Conservation (phyloP, 306 rosid genomes). For the Prunus mira region DNA sequence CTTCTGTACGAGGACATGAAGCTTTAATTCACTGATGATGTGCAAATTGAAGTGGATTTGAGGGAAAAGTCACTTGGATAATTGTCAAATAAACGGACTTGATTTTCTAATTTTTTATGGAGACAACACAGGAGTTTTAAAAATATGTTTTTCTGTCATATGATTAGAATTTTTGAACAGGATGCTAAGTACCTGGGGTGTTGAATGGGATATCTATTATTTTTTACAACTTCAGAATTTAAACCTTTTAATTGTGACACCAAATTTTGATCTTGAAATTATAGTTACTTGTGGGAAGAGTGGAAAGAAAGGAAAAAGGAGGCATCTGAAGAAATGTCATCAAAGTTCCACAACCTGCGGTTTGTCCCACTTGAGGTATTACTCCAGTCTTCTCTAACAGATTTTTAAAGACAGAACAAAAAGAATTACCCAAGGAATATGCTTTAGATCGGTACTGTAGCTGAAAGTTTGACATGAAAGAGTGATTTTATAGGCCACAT, state of each 20-base stretch:
- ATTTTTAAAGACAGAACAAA: not conserved
- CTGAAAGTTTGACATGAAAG: not conserved
- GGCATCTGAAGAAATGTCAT: constrained; percentile 52
- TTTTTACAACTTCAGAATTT: constrained; percentile 10
- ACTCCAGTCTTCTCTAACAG: not conserved
- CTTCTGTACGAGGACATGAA: not conserved
- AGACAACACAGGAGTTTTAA: not conserved
- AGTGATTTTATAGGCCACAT: not conserved
- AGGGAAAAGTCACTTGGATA: not conserved
- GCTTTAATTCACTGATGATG: not conserved
- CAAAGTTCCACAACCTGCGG: constrained; percentile 66
- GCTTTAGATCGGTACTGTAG: not conserved
- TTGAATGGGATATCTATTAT: not conserved
- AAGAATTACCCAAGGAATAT: constrained; percentile 5
- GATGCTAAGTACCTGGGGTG: not conserved
- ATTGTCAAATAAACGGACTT: not conserved
- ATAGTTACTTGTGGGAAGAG: constrained; percentile 89
- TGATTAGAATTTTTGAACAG: not conserved
- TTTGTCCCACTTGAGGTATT: constrained; percentile 82
- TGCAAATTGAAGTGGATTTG: not conserved
- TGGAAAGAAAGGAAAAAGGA: constrained; percentile 86
- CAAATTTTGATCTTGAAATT: constrained; percentile 24
- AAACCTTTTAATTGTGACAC: constrained; percentile 5
- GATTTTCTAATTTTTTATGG: not conserved
- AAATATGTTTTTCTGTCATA: not conserved